These are phyloP conservation scores for Penicillium sp. DNA, from an alignment of 2,329 filamentous ascomycete genomes.

Conservation along the genomic window DNA sequence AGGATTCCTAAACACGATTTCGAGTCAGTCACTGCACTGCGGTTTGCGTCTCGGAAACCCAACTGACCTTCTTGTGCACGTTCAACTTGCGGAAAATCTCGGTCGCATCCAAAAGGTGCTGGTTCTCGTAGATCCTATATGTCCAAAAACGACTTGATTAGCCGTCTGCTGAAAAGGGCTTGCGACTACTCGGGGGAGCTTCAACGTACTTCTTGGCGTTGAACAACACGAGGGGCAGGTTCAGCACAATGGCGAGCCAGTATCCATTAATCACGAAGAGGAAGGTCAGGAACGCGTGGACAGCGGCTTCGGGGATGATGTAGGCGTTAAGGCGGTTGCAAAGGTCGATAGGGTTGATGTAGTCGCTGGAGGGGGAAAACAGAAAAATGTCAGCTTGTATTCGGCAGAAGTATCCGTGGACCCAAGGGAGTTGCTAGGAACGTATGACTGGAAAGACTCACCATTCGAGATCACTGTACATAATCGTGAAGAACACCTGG, in stretches of 20 bases:
- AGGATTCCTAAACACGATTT: constrained; percentile 66
- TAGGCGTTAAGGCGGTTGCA: constrained; percentile 99
- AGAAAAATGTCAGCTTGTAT: constrained; percentile 21
- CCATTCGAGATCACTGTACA: constrained; percentile 99
- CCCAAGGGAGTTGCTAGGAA: neutral
- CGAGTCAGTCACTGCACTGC: constrained; percentile 7
- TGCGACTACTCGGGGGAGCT: neutral
- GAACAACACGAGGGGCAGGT: constrained; percentile 82
- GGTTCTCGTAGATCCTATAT: constrained; percentile 88
- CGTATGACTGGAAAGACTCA: constrained; percentile 44
- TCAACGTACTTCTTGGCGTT: constrained; percentile 89
- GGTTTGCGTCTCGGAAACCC: neutral
- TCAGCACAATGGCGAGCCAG: constrained; percentile 87
- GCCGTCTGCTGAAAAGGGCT: constrained; percentile 6
- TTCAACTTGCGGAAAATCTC: constrained; percentile 99
- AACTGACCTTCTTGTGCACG: constrained; percentile 84
- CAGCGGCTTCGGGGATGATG: constrained; percentile 95
- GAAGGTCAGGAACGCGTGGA: constrained; percentile 91
- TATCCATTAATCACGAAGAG: constrained; percentile 98
- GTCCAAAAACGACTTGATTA: constrained; percentile 16
- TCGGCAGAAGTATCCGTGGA: neutral
- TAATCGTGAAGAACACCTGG: constrained; percentile 99
- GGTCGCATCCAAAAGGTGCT: constrained; percentile 90
- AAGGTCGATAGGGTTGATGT: constrained; percentile 99
- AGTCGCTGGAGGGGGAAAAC: constrained; percentile 58